Evolutionary conservation across 116 monocot genomes (phyloP).

Genomic region (Zostera marina): DNA sequence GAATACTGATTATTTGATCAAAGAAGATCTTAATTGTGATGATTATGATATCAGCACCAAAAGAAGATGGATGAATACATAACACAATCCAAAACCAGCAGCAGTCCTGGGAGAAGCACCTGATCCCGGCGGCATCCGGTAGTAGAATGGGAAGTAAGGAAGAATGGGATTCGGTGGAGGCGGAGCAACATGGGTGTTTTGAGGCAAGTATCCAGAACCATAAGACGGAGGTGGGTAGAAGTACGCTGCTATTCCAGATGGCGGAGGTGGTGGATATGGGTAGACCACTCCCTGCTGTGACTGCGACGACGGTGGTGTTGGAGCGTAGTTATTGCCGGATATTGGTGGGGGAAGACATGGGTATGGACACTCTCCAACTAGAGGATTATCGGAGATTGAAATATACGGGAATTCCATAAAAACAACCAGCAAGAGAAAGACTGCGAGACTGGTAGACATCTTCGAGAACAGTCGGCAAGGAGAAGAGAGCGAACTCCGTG

Average conservation of each 20-base stretch:
- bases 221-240: constrained; percentile 15
- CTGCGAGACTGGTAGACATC: constrained; percentile 6
- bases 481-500: too few relatives aligned
- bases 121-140: constrained; percentile 12
- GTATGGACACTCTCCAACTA: constrained; percentile 22
- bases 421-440: constrained; percentile 3
- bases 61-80: neutral
- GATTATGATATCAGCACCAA: neutral
- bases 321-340: constrained; percentile 10
- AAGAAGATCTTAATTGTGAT: too few relatives aligned
- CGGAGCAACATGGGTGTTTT: constrained; percentile 11
- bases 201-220: constrained; percentile 13
- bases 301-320: constrained; percentile 18
- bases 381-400: constrained; percentile 4
- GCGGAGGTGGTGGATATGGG: constrained; percentile 12
- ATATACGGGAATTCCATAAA: neutral
- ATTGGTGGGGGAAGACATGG: constrained; percentile 34
- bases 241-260: neutral
- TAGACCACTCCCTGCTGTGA: constrained; percentile 1
- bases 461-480: too few relatives aligned
- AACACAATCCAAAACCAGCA: neutral
- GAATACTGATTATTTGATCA: too few relatives aligned
- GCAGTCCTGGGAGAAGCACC: constrained; percentile 5
- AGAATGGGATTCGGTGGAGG: constrained; percentile 38
- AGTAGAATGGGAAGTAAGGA: constrained; percentile 47